Evolutionary conservation across 2,329 filamentous ascomycete genomes (phyloP), one percentile per base, ranked within the genome.

Genomic region (Didymellaceae sp.): DNA sequence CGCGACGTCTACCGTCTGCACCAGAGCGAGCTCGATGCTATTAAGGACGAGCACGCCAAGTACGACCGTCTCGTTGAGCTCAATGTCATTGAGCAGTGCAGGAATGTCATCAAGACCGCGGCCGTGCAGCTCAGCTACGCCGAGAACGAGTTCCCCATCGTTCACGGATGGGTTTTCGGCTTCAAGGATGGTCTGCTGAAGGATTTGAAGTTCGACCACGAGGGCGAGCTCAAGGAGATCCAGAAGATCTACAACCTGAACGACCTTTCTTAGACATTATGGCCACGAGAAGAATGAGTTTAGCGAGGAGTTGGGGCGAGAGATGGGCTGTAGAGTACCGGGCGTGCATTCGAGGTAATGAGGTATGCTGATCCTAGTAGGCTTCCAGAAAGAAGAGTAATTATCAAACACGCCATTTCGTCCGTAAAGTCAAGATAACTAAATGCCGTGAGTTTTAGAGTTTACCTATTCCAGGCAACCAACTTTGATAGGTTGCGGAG

Each of bases 151-250:
- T 89, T 82, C 65, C 87, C 87, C 43, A 80, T 89, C 54, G 86
- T 90, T 43, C 86, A 89, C 74, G 87, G 86, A 26, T 89, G 86
- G 86, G 86, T 89, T 34, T 90, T 90, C 76, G 84, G 82, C 55
- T 85, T 89, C 61, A 74, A 82, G 44, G 84, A 89, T 63, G 87
- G 87, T 8, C 72, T 87, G 63, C 76, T 90, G 51, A 86, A 82
- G 70, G 84, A 87, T 65, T 74, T 87, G 52, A 77, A 87, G 66
- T 77, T 87, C 57, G 80, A 87, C 64, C 85, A 86, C 58, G 78
- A 84, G 73, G 70, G 74, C 10, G 78, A 80, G 70, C 72, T 87
- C 34, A 71, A 69, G 45, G 77, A 80, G 52, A 82, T 86, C 44
- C 82, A 86, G 76, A 86, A 86, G 79, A 84, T 87, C 62, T 86